A percentile compares a stretch with the other conserved stretches of the same genome.
Evolutionary conservation across 768 basidiomycete species (phyloP).

Genomic region (Mrakia hoshinonis): DNA sequence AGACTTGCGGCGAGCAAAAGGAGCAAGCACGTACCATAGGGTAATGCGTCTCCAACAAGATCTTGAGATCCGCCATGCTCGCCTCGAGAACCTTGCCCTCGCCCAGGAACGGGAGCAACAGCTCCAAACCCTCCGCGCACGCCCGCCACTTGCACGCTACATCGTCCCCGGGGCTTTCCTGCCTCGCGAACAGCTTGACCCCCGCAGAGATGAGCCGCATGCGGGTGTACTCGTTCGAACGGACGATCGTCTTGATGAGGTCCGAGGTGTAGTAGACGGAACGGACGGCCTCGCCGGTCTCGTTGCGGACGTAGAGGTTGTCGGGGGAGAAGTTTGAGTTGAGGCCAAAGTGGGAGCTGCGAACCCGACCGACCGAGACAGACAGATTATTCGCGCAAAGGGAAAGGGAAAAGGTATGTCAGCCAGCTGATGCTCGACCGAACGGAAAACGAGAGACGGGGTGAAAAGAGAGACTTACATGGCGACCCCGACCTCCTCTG

Average conservation of each 20-base stretch:
- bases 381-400: neutral
- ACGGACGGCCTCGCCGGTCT: constrained; percentile 48
- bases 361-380: constrained; percentile 10
- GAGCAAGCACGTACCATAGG: constrained; percentile 46
- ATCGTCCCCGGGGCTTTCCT: constrained; percentile 53
- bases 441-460: neutral
- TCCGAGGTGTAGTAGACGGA: constrained; percentile 82
- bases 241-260: constrained; percentile 68
- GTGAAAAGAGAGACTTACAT: constrained; percentile 1
- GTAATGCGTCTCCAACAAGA: constrained; percentile 69
- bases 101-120: constrained; percentile 73
- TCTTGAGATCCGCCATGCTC: constrained; percentile 52
- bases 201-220: constrained; percentile 86
- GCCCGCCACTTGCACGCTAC: constrained; percentile 47
- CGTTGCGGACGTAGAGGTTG: constrained; percentile 81
- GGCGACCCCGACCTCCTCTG: constrained; percentile 22
- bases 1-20: neutral
- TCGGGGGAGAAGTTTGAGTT: constrained; percentile 59
- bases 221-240: constrained; percentile 70
- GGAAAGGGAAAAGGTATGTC: neutral
- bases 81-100: constrained; percentile 54
- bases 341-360: constrained; percentile 65
- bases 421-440: neutral
- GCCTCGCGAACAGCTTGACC: constrained; percentile 83
- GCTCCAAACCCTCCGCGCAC: constrained; percentile 73